Conservation (phyloP, 257 asterid species). For the Salvia splendens region DNA sequence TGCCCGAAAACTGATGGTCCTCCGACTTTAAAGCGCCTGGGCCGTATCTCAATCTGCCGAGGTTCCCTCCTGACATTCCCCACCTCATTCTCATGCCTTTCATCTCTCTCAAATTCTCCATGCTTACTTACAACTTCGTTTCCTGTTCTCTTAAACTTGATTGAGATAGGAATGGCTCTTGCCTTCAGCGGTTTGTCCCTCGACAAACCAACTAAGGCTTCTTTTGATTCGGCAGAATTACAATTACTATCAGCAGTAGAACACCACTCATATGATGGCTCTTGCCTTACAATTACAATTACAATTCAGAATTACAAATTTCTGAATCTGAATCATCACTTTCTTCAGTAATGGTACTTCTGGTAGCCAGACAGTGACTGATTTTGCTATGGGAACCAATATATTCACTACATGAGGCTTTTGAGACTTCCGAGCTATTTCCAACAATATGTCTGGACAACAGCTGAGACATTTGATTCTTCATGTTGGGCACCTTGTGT, state of each 20-base stretch:
- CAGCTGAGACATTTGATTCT: conserved; percentile 28
- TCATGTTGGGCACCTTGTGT: conserved; percentile 34
- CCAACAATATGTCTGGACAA: conserved; percentile 34
- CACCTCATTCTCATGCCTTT: conserved; percentile 32
- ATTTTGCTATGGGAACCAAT: conserved; percentile 33
- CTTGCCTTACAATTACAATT: too few species aligned
- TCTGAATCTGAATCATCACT: conserved; percentile 86
- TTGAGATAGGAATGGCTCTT: conserved; percentile 49
- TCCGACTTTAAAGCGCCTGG: conserved; percentile 71
- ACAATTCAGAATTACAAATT: too few species aligned
- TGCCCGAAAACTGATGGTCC: conserved; percentile 69
- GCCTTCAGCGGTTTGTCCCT: conserved; percentile 44
- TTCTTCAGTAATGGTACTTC: conserved; percentile 45
- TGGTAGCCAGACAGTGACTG: conserved; percentile 32
- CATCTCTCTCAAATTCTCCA: conserved; percentile 27
- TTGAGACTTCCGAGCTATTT: conserved; percentile 36
- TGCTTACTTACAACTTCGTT: conserved; percentile 36
- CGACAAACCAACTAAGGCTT: conserved; percentile 34
- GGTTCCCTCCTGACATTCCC: conserved; percentile 45
- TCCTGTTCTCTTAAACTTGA: conserved; percentile 57
- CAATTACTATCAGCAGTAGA: too few species aligned
- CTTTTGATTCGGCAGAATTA: conserved; percentile 34
- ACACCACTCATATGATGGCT: too few species aligned
- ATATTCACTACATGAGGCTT: conserved; percentile 37
- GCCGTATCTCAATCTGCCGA: conserved; percentile 48